Conservation (phyloP, 768 basidiomycete species). For the Pulveroboletus sp. region DNA sequence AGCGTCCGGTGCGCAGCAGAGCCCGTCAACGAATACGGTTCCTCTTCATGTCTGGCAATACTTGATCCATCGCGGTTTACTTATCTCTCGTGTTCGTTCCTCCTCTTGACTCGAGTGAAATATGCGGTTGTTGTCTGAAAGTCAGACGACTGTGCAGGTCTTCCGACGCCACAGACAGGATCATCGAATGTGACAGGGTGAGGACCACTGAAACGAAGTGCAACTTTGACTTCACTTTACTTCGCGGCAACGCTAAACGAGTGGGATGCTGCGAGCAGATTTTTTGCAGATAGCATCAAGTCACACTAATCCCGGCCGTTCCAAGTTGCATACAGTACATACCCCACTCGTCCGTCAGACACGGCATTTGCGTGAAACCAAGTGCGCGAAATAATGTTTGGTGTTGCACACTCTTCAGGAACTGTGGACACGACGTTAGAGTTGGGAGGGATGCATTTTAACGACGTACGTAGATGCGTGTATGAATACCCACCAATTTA, state of each 20-base stretch:
- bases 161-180: neutral
- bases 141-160: neutral
- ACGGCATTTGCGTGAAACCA: neutral
- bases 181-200: neutral
- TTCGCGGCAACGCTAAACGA: no score
- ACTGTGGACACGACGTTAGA: neutral
- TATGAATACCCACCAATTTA: neutral
- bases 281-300: no score
- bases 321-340: no score
- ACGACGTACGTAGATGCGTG: neutral
- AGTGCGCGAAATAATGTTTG: neutral
- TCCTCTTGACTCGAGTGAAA: no score
- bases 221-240: no score
- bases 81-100: neutral
- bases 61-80: neutral
- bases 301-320: no score
- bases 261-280: no score
- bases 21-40: neutral
- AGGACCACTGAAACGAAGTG: no score
- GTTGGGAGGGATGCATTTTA: neutral
- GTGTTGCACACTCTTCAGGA: neutral
- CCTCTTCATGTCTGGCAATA: slow-evolving; percentile 3
- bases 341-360: neutral
- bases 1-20: no score
- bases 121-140: slow-evolving; percentile 6